phyloP scores from a whole-genome alignment of 495 filamentous ascomycete genomes.

The Aspergillus nanangensis region DNA sequence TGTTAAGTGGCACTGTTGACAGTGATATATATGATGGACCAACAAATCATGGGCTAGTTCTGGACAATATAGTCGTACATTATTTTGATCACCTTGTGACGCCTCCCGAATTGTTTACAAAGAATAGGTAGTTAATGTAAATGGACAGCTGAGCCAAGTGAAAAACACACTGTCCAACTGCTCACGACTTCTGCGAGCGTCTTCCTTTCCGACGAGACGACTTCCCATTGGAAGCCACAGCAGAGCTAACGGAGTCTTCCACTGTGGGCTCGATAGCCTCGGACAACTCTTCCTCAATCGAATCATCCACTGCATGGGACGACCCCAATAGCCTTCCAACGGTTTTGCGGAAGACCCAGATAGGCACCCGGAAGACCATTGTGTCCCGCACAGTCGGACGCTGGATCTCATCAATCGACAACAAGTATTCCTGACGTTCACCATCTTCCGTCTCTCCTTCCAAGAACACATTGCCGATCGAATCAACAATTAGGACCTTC shows the following conservation, averaged over 20 bases:
- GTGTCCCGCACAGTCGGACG: slow-evolving; percentile 66
- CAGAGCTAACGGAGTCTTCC: slow-evolving; percentile 25
- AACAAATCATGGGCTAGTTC: background rate
- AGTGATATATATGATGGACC: background rate
- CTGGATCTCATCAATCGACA: slow-evolving; percentile 70
- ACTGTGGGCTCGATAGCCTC: slow-evolving; percentile 25
- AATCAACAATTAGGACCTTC: slow-evolving; percentile 90
- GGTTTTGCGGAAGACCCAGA: slow-evolving; percentile 58
- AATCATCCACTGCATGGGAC: slow-evolving; percentile 9
- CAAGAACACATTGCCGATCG: slow-evolving; percentile 83
- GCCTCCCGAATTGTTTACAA: background rate
- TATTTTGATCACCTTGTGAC: background rate
- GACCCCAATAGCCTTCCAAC: slow-evolving; percentile 48
- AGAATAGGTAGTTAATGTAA: background rate
- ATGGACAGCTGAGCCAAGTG: background rate
- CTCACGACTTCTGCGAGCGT: slow-evolving; percentile 26
- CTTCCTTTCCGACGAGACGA: slow-evolving; percentile 26
- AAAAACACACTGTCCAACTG: background rate
- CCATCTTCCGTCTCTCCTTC: slow-evolving; percentile 88
- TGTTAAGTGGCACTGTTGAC: background rate
- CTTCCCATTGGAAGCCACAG: slow-evolving; percentile 18
- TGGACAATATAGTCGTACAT: slow-evolving; percentile 7
- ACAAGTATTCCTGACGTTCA: slow-evolving; percentile 70
- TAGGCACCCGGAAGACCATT: slow-evolving; percentile 61
- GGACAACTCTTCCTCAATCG: slow-evolving; percentile 26